Evolutionary conservation across 2,329 filamentous ascomycete genomes (phyloP), one percentile per base, ranked within the genome.

Genomic region (Colletotrichum gigasporum): DNA sequence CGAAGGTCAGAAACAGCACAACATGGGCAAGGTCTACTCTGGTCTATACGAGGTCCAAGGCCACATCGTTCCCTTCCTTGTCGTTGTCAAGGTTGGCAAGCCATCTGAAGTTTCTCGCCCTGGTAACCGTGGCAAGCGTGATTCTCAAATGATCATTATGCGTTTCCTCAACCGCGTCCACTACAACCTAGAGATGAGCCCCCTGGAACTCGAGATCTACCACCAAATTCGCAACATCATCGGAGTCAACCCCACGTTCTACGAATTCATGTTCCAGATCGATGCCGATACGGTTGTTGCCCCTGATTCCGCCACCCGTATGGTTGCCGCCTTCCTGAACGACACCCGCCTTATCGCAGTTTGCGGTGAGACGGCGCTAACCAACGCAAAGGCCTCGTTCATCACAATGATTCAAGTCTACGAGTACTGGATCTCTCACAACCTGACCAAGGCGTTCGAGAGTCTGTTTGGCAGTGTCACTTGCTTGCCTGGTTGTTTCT

Each of bases 371-470:
- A 99, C 96, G 0, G 91, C 91, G 14, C 84, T 99, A 48, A 94
- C 91, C 67, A 99, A 99, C 75, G 92, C 94, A 65, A 97, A 97
- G 78, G 86, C 91, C 6, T 97, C 95, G 1, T 93, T 96, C 74
- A 89, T 97, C 70, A 99, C 96, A 53, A 98, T 98, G 95, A 99
- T 99, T 76, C 96, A 99, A 79, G 95, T 99, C 32, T 99, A 98
- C 84, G 95, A 99, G 79, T 99, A 99, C 85, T 99, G 94, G 83
- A 99, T 99, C 73, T 98, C 95, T 53, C 95, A 99, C 84, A 97
- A 98, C 76, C 81, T 99, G 70, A 90, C 92, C 71, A 98, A 99
- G 82, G 96, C 95, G 11, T 99, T 99, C 76, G 95, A 98, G 80
- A 96, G 92, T 80, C 85, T 99, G 72, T 99, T 99, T 75, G 96